Evolutionary conservation across 2,329 filamentous ascomycete genomes (phyloP).

Genomic region (Alternaria arbusti): DNA sequence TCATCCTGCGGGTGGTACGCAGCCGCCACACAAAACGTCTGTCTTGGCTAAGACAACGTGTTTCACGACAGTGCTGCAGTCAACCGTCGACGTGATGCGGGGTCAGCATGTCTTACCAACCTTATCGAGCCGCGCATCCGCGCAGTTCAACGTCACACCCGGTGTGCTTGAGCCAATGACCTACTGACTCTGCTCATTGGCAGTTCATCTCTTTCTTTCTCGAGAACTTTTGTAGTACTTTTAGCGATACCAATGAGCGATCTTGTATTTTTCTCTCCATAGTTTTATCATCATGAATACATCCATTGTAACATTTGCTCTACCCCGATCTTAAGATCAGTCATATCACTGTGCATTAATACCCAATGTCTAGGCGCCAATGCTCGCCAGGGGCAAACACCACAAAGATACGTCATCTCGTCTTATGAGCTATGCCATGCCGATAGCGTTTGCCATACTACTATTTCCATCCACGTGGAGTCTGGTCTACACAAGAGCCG

Average conservation of each 20-base stretch:
- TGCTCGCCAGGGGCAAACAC: neutral
- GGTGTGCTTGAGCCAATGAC: neutral
- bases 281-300: neutral
- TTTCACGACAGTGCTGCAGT: constrained; percentile 7
- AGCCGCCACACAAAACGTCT: neutral
- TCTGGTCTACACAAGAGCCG: neutral
- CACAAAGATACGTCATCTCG: neutral
- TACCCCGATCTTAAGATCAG: neutral
- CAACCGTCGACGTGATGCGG: constrained; percentile 1
- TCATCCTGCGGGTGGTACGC: neutral
- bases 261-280: neutral
- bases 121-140: neutral
- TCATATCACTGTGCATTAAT: neutral
- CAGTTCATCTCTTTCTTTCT: neutral
- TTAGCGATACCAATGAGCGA: neutral
- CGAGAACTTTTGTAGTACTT: neutral
- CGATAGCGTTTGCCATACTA: neutral
- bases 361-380: neutral
- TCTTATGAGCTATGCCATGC: too few relatives aligned
- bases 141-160: neutral
- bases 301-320: neutral
- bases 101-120: constrained; percentile 6
- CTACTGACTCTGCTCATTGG: neutral
- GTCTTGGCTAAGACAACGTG: neutral
- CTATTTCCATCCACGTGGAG: neutral